Percentiles rank a stretch among this genome's conserved stretches.
Conservation (phyloP, 169 alveolate species). For the Plasmodium sp. region DNA sequence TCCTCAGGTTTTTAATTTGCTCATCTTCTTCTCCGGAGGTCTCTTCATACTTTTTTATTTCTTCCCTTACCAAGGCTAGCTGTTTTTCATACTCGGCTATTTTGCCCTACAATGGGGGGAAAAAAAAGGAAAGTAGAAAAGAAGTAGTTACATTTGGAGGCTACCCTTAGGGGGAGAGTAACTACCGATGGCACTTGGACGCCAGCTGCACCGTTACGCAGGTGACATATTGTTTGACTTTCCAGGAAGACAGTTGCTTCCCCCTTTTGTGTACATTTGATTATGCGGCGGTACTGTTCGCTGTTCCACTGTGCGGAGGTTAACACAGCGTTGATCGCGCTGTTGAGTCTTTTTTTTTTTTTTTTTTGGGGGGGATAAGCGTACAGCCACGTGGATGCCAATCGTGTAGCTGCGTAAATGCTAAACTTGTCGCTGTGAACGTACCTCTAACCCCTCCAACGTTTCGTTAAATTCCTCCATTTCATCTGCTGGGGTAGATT, state of each 20-base stretch:
- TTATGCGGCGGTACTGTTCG: not conserved
- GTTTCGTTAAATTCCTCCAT: conserved; percentile 70
- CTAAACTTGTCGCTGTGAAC: not conserved
- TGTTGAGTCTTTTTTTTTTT: not conserved
- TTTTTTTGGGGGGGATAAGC: not conserved
- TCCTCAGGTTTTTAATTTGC: conserved; percentile 39
- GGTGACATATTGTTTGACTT: not conserved
- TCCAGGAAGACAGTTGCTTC: not conserved
- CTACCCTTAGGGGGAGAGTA: not conserved
- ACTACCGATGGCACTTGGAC: not conserved
- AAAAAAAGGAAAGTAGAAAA: not conserved
- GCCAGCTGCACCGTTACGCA: not conserved
- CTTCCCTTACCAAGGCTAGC: conserved; percentile 58
- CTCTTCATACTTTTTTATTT: conserved; percentile 45
- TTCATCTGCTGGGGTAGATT: conserved; percentile 4
- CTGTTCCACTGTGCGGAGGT: not conserved
- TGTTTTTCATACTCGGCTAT: conserved; percentile 52
- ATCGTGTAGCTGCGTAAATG: not conserved
- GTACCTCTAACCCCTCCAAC: conserved; percentile 69
- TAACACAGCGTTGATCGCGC: not conserved
- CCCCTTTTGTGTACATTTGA: not conserved
- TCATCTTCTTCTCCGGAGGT: conserved; percentile 36
- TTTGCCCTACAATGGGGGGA: conserved; percentile 22
- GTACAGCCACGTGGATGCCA: not conserved
- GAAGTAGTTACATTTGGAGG: not conserved